Evolutionary conservation across 1,139 yeast species (phyloP), one percentile per base, ranked within the genome.

Genomic region (Komagataea norvegica): DNA sequence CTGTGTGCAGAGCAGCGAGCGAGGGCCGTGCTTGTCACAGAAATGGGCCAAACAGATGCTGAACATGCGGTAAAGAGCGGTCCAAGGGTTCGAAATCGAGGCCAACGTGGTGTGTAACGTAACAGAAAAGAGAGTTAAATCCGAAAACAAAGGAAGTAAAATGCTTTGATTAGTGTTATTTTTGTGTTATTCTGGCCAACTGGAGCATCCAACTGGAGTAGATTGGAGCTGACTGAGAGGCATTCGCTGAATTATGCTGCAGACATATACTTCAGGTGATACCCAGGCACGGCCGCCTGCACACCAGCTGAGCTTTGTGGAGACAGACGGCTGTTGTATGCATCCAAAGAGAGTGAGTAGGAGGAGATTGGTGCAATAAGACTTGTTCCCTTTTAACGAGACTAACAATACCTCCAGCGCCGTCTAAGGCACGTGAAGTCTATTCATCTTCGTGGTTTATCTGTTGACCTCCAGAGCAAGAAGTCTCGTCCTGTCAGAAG

Each of bases 1-100:
- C 52, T 83, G 91, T 0, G 94, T 82, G 50, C 89, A 84, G 52
- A 81, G 61, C n/a, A 86, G 68, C 33, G 80, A 72, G 14, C 81
- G 70, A 0, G 95, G 95, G 0, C 95, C 95, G 55, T 86, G 95
- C 23, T 80, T 69, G 60, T 86, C 95, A 59, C 95, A 86, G 56
- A 85, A 86, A 54, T 85, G 95, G 1, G 88, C 83, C 42, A 85
- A 57, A 31, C 87, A 73, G 15, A 83, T 64, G 40, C 72, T 70
- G 41, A 57, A 61, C 39, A 36, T 36, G n/a, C n/a, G 26, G 26
- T n/a, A n/a, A n/a, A n/a, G n/a, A n/a, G n/a, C n/a, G n/a, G n/a
- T n/a, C n/a, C n/a, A n/a, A n/a, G n/a, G n/a, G n/a, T n/a, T n/a
- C n/a, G n/a, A n/a, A n/a, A n/a, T n/a, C n/a, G n/a, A n/a, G n/a